These are phyloP conservation scores for Linum usitatissimum DNA, from an alignment of 345 rosid species.

Conservation along the genomic window DNA sequence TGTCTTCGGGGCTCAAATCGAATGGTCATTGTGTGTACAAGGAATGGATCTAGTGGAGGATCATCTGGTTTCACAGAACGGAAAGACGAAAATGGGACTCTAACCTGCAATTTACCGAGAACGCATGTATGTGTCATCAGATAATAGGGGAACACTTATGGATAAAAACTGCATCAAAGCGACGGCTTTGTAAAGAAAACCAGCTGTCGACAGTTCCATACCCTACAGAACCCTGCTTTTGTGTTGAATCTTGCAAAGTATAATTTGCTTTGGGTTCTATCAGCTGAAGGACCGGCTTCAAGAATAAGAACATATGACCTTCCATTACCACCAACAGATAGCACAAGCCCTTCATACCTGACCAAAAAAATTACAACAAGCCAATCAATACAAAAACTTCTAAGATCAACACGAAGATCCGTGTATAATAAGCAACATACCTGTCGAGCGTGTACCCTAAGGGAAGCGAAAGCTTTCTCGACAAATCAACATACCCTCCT, in stretches of 20 bases:
- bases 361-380: slow-evolving; percentile 9
- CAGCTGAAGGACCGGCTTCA: slow-evolving; percentile 91
- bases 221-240: slow-evolving; percentile 90
- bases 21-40: slow-evolving; percentile 78
- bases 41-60: slow-evolving; percentile 87
- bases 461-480: slow-evolving; percentile 69
- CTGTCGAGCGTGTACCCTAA: slow-evolving; percentile 85
- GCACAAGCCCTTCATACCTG: slow-evolving; percentile 86
- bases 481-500: slow-evolving; percentile 90
- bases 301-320: slow-evolving; percentile 83
- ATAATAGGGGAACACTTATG: no score
- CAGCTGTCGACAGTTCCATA: slow-evolving; percentile 19
- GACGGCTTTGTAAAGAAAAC: not conserved
- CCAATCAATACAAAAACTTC: slow-evolving; percentile 5
- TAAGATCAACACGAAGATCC: not conserved
- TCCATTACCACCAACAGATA: slow-evolving; percentile 96
- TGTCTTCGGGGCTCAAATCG: slow-evolving; percentile 97
- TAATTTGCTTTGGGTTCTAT: slow-evolving; percentile 73
- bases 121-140: not conserved
- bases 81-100: slow-evolving; percentile 86
- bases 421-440: slow-evolving; percentile 19
- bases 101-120: slow-evolving; percentile 45
- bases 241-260: slow-evolving; percentile 85
- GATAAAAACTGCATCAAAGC: not conserved
- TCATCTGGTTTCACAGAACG: slow-evolving; percentile 96